A percentile compares a stretch with the other conserved stretches of the same genome.
phyloP scores from a whole-genome alignment of 164 flowering plant genomes.

The Annona cherimola region DNA sequence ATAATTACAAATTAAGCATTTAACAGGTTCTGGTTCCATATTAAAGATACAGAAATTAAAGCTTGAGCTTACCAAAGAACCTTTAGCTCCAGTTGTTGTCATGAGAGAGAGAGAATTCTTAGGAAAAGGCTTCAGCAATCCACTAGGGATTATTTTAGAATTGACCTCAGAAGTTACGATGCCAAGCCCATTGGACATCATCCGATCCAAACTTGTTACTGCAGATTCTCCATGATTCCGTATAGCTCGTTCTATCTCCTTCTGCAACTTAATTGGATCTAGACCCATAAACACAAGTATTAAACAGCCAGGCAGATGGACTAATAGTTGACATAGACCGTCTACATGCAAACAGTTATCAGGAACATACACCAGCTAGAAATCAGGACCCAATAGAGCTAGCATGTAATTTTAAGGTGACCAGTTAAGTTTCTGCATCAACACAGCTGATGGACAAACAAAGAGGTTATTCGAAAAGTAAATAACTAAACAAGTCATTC shows the following conservation, averaged over 20 bases:
- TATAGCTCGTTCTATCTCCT: constrained; percentile 57
- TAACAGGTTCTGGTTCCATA: constrained; percentile 4
- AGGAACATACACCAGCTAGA: background rate
- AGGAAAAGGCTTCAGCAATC: constrained; percentile 66
- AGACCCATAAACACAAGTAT: constrained; percentile 4
- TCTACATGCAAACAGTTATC: background rate
- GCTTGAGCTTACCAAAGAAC: constrained; percentile 56
- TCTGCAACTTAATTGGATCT: constrained; percentile 54
- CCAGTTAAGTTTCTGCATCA: too few relatives aligned
- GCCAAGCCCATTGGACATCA: constrained; percentile 60
- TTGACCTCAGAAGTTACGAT: constrained; percentile 36
- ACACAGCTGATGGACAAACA: too few relatives aligned
- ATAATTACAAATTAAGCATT: background rate
- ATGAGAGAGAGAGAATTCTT: constrained; percentile 81
- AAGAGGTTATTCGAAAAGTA: too few relatives aligned
- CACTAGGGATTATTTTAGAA: constrained; percentile 48
- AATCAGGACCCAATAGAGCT: too few relatives aligned
- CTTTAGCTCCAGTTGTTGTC: constrained; percentile 97
- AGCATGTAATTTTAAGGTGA: too few relatives aligned
- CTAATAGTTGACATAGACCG: background rate
- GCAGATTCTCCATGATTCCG: constrained; percentile 72
- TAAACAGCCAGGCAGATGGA: background rate
- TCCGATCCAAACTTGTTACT: constrained; percentile 53
- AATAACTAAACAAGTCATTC: background rate
- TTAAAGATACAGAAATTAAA: background rate